Evolutionary conservation across 352 stramenopile species (phyloP).

Genomic region (Phytophthora litchii): DNA sequence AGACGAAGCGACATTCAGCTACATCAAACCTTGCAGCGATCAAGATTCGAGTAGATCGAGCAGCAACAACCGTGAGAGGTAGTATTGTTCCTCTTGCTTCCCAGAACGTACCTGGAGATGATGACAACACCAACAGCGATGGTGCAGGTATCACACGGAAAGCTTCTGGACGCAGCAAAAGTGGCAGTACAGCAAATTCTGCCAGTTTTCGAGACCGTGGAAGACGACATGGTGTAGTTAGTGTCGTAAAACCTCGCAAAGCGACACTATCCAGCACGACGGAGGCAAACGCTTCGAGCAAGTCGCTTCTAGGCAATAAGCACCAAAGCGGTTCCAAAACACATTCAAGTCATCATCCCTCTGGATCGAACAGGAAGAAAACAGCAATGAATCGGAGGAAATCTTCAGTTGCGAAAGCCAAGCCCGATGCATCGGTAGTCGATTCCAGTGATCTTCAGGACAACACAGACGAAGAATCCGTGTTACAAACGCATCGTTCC

Average conservation of each 20-base stretch:
- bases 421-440: neutral
- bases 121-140: neutral
- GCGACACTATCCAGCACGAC: constrained; percentile 3
- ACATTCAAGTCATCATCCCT: constrained; percentile 1
- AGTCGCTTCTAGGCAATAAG: constrained; percentile 15
- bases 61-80: constrained; percentile 3
- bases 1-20: constrained; percentile 12
- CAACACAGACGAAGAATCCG: neutral
- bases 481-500: constrained; percentile 12
- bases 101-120: neutral
- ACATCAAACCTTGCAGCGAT: constrained; percentile 14
- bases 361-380: constrained; percentile 17
- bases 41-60: constrained; percentile 6
- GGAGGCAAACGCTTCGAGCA: constrained; percentile 2
- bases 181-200: neutral
- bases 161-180: neutral
- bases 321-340: constrained; percentile 9
- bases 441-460: neutral
- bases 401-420: neutral
- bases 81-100: neutral
- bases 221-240: neutral
- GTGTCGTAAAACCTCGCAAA: constrained; percentile 8
- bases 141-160: neutral
- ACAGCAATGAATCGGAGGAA: constrained; percentile 4
- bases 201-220: constrained; percentile 7